A percentile compares a stretch with the other conserved stretches of the same genome.
These are phyloP conservation scores for Cordyceps cateniannulata DNA, from an alignment of 2,329 filamentous ascomycete species.

Conservation along the genomic window DNA sequence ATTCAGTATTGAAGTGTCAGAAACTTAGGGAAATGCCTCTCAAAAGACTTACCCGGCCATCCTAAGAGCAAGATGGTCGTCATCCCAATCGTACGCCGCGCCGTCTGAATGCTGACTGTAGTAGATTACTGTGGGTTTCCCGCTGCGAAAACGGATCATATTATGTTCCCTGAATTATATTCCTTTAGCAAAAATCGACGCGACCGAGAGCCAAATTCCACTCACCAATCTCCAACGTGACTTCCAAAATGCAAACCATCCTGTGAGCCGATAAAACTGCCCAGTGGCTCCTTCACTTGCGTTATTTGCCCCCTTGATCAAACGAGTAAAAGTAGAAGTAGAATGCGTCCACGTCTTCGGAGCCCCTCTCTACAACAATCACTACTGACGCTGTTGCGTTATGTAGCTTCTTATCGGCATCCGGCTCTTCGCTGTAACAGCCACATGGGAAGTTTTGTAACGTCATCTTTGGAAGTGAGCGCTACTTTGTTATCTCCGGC, in stretches of 20 bases:
- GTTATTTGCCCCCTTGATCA: slow-evolving; percentile 23
- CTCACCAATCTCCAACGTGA: slow-evolving; percentile 23
- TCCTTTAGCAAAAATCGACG: neutral
- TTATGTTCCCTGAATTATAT: slow-evolving; percentile 23
- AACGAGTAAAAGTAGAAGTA: slow-evolving; percentile 30
- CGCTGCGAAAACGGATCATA: slow-evolving; percentile 24
- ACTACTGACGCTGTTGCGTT: slow-evolving; percentile 24
- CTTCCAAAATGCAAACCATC: slow-evolving; percentile 20
- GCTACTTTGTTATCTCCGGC: slow-evolving; percentile 15
- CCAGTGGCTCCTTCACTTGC: slow-evolving; percentile 22
- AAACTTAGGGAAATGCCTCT: neutral
- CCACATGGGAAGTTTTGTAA: slow-evolving; percentile 19
- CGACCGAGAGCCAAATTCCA: neutral
- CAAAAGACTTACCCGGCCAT: slow-evolving; percentile 22
- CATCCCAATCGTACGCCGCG: slow-evolving; percentile 23
- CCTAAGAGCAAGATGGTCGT: slow-evolving; percentile 18
- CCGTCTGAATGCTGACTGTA: slow-evolving; percentile 24
- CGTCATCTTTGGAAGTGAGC: slow-evolving; percentile 22
- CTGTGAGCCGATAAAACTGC: slow-evolving; percentile 16
- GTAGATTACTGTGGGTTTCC: slow-evolving; percentile 21
- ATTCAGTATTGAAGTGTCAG: neutral
- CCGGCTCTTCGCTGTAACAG: slow-evolving; percentile 20
- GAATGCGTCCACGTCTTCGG: slow-evolving; percentile 21
- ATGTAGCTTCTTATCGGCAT: slow-evolving; percentile 16
- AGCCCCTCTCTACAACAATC: slow-evolving; percentile 19